Base-by-base conservation (phyloP, 495 filamentous ascomycete species). In the Aspergillus avenaceus region DNA sequence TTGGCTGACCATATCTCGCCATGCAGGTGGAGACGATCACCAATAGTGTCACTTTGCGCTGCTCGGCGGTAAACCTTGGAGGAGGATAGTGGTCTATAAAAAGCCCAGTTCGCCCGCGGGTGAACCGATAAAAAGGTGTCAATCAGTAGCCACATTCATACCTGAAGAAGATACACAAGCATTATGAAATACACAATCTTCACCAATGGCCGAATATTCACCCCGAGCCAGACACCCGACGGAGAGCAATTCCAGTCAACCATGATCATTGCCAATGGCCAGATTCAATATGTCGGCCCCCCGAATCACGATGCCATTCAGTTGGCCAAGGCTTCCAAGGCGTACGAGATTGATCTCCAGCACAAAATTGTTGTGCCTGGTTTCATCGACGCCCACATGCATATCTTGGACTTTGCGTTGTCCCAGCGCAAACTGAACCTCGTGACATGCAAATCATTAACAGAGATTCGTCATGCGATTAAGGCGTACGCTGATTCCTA, bases 361-460 rank as follows among this genome's bases (percentile, higher is more conserved):
- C 63, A 72, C 29, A 65, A 63, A 18, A 73, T 77, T 21, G 64
- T 85, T 9, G 61, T 84, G 25, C 83, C 83, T 0, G 81, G 82
- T 21, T 86, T 86, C 55, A 77, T 86, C 41, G 83, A 86, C 54
- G 79, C 74, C 3, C 83, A 86, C 58, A 77, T 83, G 58, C 83
- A 86, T 51, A 70, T 86, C 22, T 64, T 84, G 52, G 72, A 84
- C 21, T 72, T 82, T 28, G 83, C 81, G 7, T 75, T 80, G 27
- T 76, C 83, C 0, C 71, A 84, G 16, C 73, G 71, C 49, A 84
- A 84, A 56, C 63, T 79, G 24, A 67, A 77, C 44, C 69, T 86
- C 4, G 71, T 78, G 26, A 31, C 44, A 6, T 85, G 82, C 65
- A 76, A 70, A 25, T 68, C 71, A 7, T 72, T 85, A 3, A 53